phyloP scores from a whole-genome alignment of 139 green algal species.

The Prasinococcaceae sp. region DNA sequence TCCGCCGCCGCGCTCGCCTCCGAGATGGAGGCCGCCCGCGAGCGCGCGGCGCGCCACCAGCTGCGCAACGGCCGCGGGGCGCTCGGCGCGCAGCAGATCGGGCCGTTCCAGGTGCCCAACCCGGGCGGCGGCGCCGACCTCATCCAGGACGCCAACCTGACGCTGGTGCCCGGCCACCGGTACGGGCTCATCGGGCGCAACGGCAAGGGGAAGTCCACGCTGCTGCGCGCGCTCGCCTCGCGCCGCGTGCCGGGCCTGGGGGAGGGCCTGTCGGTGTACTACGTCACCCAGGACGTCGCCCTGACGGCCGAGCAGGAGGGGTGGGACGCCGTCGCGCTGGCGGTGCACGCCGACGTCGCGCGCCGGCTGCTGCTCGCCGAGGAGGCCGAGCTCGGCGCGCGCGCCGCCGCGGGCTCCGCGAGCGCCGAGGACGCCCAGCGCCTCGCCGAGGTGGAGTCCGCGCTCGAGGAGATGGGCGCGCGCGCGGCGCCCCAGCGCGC shows the following conservation, averaged over 20 bases:
- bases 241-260: constrained; percentile 8
- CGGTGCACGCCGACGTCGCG: constrained; percentile 20
- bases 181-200: constrained; percentile 28
- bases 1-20: background rate
- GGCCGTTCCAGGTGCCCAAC: constrained; percentile 20
- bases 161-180: constrained; percentile 8
- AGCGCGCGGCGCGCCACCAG: background rate
- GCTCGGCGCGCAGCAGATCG: constrained; percentile 5
- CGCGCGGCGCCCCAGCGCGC: constrained; percentile 5
- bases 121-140: constrained; percentile 18
- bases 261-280: constrained; percentile 9
- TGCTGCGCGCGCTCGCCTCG: constrained; percentile 14
- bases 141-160: constrained; percentile 8
- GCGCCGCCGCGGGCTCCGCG: background rate
- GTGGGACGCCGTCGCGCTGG: constrained; percentile 5
- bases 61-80: background rate
- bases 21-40: constrained; percentile 14
- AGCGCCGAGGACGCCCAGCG: background rate
- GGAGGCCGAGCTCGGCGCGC: background rate
- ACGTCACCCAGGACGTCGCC: constrained; percentile 22
- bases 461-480: constrained; percentile 10
- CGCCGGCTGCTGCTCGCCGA: constrained; percentile 16
- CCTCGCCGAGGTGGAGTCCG: constrained; percentile 11
- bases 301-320: constrained; percentile 16
- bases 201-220: constrained; percentile 26